Percentiles rank a stretch among this genome's conserved stretches.
These are phyloP conservation scores for Trametes punicea DNA, from an alignment of 768 basidiomycete genomes.

Conservation along the genomic window DNA sequence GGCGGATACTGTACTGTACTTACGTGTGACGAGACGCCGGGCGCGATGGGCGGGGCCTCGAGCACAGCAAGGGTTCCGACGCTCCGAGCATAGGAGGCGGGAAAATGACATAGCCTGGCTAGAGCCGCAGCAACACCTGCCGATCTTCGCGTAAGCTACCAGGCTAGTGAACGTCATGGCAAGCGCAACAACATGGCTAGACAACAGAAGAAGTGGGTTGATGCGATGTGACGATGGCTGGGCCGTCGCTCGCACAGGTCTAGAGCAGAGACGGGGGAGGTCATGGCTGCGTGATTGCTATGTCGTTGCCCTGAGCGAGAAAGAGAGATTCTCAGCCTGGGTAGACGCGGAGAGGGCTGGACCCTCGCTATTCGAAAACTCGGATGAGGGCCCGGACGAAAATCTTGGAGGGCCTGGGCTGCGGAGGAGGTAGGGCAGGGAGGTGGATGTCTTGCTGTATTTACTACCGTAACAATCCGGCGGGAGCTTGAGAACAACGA, in stretches of 20 bases:
- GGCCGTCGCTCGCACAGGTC: background rate
- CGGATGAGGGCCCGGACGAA: background rate
- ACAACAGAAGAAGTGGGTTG: no score
- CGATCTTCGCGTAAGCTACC: no score
- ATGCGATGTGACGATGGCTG: background rate
- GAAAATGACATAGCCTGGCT: no score
- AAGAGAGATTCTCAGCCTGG: background rate
- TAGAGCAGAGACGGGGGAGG: background rate
- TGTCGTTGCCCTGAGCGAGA: background rate
- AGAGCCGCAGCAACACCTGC: no score
- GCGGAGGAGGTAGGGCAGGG: background rate
- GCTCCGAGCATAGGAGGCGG: no score
- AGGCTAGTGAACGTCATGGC: background rate
- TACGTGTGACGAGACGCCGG: no score
- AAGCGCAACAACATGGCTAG: no score
- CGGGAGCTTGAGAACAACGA: conserved; percentile 7
- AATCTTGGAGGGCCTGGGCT: conserved; percentile 2
- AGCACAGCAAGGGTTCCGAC: conserved; percentile 2
- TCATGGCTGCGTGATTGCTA: conserved; percentile 1
- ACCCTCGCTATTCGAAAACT: background rate
- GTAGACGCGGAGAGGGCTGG: background rate
- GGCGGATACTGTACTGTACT: no score
- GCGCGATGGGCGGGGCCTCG: background rate
- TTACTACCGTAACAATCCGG: background rate
- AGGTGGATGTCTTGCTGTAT: background rate